Evolutionary conservation across 495 filamentous ascomycete genomes (phyloP), one percentile per base, ranked within the genome.

Genomic region (Penicillium paradoxum): DNA sequence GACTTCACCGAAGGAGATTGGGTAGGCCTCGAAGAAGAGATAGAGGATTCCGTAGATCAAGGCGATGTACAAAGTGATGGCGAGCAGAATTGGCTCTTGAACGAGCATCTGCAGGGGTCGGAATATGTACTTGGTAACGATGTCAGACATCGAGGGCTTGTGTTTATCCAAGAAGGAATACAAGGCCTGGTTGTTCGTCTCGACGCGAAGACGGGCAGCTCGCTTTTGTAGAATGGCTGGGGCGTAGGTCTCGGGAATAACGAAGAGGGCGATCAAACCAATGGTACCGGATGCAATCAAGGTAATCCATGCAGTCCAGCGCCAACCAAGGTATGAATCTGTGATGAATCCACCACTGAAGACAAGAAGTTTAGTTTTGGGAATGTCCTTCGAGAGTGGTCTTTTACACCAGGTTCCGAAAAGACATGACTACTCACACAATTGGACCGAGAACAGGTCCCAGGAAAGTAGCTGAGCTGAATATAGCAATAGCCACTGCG

Each of bases 251-350:
- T 89, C 86, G 1, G 78, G 78, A 13, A 83, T 70, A 42, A 80
- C 66, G 32, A 85, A 60, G 13, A 76, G 68, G 17, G 74, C 68
- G 17, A 79, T 36, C 1, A 75, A 51, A 34, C 79, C 79, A 48
- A 81, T 77, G 19, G 74, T 60, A 14, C 69, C 65, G 0, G 69
- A 71, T 36, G 82, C 70, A 53, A 89, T 84, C n/a, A 80, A 55
- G 4, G 79, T 83, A 34, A 86, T 74, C 77, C 79, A 90, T 11
- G 73, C 78, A 0, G 80, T 82, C 82, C 84, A 87, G 32, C 81
- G 70, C 84, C 84, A 86, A 49, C 75, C 77, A 2, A 85, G 73
- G 44, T 79, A 69, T 14, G 68, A 74, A 17, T 77, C 70, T 4
- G 74, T 77, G 44, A 84, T 73, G 61, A 83, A 86, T n/a, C 75